Conservation (phyloP, 345 rosid genomes). For the Clarkia xantiana region DNA sequence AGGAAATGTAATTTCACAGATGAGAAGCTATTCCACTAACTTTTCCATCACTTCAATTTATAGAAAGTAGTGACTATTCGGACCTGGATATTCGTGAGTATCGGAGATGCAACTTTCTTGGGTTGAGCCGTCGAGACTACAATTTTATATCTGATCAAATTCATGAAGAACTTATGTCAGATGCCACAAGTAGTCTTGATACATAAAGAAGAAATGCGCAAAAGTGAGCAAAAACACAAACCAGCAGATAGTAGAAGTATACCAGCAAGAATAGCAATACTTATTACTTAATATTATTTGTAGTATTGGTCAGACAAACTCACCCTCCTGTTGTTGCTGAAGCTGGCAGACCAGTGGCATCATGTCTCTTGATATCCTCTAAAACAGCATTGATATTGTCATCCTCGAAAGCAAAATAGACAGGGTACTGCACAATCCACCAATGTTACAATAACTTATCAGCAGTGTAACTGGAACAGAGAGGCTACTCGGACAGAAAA, state of each 20-base stretch:
- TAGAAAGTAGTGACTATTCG: constrained; percentile 4
- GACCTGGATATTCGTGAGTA: constrained; percentile 82
- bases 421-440: constrained; percentile 58
- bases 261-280: not conserved
- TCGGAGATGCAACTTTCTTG: constrained; percentile 64
- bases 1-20: too few species aligned
- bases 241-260: not conserved
- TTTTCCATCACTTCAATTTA: not conserved
- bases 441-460: not conserved
- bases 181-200: not conserved
- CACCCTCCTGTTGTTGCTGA: constrained; percentile 97
- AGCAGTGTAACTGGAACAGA: not conserved
- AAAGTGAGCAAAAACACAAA: not conserved
- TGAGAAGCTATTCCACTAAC: too few species aligned
- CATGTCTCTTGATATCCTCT: constrained; percentile 77
- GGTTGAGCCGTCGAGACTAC: constrained; percentile 77
- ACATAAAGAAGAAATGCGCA: too few species aligned
- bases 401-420: constrained; percentile 88
- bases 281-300: not conserved
- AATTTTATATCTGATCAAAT: constrained; percentile 44
- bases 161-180: not conserved
- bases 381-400: constrained; percentile 61
- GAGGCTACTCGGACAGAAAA: not conserved
- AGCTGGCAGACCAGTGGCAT: constrained; percentile 81
- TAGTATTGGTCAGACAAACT: constrained; percentile 29